Base-by-base conservation (phyloP, 2,329 filamentous ascomycete genomes). In the Didymellaceae sp. region DNA sequence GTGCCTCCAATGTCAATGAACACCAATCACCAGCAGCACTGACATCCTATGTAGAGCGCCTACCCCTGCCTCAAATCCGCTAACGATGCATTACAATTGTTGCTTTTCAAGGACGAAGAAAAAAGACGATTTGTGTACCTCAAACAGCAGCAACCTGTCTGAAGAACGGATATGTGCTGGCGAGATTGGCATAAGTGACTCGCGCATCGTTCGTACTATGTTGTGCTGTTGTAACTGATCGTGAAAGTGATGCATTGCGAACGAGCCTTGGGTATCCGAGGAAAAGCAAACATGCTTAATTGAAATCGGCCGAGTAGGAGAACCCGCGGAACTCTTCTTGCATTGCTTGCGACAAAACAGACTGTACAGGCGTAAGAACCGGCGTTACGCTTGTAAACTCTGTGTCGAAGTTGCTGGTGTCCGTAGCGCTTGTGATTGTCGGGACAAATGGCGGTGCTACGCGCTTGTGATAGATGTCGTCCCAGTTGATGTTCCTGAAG, bases 241-340 rank as follows among this genome's bases (percentile, higher is more conserved):
- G 25, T 33, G 13, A 42, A 35, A 38, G 14, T 43, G 25, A 42
- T 26, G 38, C 48, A 46, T 26, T 33, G 48, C 48, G 38, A 46
- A 34, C 9, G 33, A 42, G 48, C 43, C 43, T 17, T 38, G 59
- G 59, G 59, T 64, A 62, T 64, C 54, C 52, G 50, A 52, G 17
- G 51, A 43, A 52, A 53, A 55, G 44, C 52, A 58, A 55, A 48
- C 28, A 52, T 55, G 39, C 50, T 65, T 65, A 74, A 43, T 88
- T 88, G 77, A 95, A 95, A 74, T 96, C 91, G 54, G 90, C 90
- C 43, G 90, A 94, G 77, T 99, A 99, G 20, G 93, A 97, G 80
- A 99, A 99, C 61, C 94, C 94, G 52, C 94, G 86, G 88, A 99
- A 99, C 74, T 99, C 92, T 79, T 99, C 94, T 78, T 99, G 94